Base-by-base conservation (phyloP, 371 early-diverging fungal genomes). In the Conidiobolus incongruus region DNA sequence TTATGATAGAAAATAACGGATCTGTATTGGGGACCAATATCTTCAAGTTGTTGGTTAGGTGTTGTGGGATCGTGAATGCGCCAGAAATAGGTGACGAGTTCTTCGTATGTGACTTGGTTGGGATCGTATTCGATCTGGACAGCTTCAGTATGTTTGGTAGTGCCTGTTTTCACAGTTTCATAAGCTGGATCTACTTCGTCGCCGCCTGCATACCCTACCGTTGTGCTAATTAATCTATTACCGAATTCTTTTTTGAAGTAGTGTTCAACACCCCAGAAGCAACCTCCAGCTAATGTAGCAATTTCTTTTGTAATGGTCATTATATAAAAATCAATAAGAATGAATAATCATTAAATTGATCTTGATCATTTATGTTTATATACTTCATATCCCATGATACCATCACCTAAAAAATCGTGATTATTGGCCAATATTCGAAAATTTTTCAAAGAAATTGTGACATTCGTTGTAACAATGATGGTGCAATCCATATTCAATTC, bases 151-250 rank as follows among this genome's bases (percentile, higher is more conserved):
- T 92, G 91, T 17, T 67, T 52, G 7, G 88, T 78, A 7, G 44
- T 35, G 6, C 81, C 83, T 1, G 62, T 58, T 53, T 40, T 40
- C 3, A 78, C 81, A 38, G 66, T 59, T 48, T 61, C 52, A 48
- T 84, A 84, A 17, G 47, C 60, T 8, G 81, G 72, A 15, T 62
- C 44, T 0, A 45, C 49, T 2, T 53, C 54, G 20, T 50, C 39
- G 13, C 89, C 92, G 24, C 88, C 88, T 1, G 68, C 76, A 56
- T 86, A 91, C 15, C 92, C 90, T 26, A 89, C 92, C 42, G 63
- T 40, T 7, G 28, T 24, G 28, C 13, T 61, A 1, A 72, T 70
- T 26, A 59, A 55, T 16, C 75, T 56, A 29, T 61, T 64, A 26
- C 65, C 59, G 47, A 60, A 68, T 30, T 70, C 57, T 31, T 72